These are phyloP conservation scores for Chytriomyces sp. DNA, from an alignment of 192 early-diverging fungal species.

Conservation along the genomic window DNA sequence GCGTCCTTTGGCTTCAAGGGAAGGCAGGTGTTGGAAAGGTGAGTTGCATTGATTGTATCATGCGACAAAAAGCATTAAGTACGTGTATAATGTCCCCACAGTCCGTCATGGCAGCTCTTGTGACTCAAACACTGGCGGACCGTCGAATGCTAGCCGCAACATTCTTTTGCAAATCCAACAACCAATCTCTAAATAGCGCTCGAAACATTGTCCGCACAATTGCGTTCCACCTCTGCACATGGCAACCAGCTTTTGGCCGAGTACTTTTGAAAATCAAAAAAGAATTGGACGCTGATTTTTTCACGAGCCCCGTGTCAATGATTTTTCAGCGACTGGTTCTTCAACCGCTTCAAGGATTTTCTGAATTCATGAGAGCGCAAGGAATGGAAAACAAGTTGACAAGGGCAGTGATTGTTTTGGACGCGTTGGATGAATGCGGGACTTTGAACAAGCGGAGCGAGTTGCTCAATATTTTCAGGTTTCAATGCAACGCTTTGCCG, in stretches of 20 bases:
- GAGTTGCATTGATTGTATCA: no score
- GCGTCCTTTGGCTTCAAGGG: background rate
- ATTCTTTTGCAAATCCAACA: background rate
- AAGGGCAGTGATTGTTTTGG: background rate
- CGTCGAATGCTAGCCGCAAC: background rate
- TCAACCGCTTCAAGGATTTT: background rate
- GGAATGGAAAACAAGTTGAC: background rate
- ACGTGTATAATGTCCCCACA: background rate
- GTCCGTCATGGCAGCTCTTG: background rate
- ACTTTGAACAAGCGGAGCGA: background rate
- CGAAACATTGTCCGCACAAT: background rate
- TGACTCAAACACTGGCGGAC: background rate
- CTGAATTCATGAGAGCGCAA: background rate
- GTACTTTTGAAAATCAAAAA: background rate
- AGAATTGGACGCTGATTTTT: background rate
- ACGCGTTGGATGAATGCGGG: conserved; percentile 1
- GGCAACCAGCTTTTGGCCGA: background rate
- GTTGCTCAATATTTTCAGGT: background rate
- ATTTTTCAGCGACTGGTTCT: background rate
- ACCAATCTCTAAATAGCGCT: background rate
- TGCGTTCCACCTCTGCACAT: background rate
- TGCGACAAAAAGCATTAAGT: no score
- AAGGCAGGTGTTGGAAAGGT: background rate
- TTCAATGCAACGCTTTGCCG: background rate
- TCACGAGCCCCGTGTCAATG: background rate